phyloP scores from a whole-genome alignment of 495 filamentous ascomycete species.

The Antarctomyces pellizariae region DNA sequence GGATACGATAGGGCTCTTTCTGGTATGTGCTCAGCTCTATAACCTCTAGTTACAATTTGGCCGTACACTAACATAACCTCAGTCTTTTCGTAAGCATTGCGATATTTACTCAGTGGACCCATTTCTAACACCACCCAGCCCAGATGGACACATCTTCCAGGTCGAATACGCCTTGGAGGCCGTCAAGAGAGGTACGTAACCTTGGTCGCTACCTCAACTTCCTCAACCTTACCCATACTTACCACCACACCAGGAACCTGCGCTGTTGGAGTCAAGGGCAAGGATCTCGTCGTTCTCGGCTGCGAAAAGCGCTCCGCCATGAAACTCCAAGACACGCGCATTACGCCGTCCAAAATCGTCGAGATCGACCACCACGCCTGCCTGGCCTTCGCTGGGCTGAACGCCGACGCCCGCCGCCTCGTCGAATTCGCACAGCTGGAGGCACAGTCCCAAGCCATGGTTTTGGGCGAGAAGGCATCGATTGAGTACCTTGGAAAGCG shows the following conservation, averaged over 20 bases:
- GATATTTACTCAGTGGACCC: slow-evolving; percentile 5
- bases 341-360: slow-evolving; percentile 95
- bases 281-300: slow-evolving; percentile 80
- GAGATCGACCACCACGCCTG: slow-evolving; percentile 86
- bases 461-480: slow-evolving; percentile 90
- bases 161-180: slow-evolving; percentile 98
- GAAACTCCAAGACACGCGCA: slow-evolving; percentile 97
- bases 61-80: slow-evolving; percentile 17
- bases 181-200: slow-evolving; percentile 68
- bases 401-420: slow-evolving; percentile 90
- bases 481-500: slow-evolving; percentile 99
- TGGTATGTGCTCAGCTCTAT: slow-evolving; percentile 30
- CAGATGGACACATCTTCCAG: slow-evolving; percentile 98
- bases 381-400: slow-evolving; percentile 89
- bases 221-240: slow-evolving; percentile 1
- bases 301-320: slow-evolving; percentile 98
- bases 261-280: slow-evolving; percentile 91
- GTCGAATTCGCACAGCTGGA: slow-evolving; percentile 94
- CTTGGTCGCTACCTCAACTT: slow-evolving; percentile 2
- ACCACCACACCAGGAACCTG: slow-evolving; percentile 51
- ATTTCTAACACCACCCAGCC: slow-evolving; percentile 32
- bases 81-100: slow-evolving; percentile 41
- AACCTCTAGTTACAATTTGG: slow-evolving; percentile 2
- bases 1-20: slow-evolving; percentile 90
- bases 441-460: slow-evolving; percentile 89